Conservation (phyloP, 768 basidiomycete species). For the Cyathus striatus region DNA sequence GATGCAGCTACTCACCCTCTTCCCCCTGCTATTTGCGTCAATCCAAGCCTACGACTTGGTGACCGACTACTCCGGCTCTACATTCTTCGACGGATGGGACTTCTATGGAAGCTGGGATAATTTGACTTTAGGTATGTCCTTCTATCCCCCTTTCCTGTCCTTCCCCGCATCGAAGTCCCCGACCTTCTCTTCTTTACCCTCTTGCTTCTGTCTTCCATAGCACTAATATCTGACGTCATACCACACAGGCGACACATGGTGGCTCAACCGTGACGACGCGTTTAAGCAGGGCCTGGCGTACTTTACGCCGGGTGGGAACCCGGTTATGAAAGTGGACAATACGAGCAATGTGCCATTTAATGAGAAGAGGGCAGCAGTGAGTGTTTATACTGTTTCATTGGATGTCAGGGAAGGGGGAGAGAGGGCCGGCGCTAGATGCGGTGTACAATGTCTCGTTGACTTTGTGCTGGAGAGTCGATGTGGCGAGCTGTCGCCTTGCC, state of each 20-base stretch:
- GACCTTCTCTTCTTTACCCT: background rate
- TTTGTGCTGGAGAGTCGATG: no score
- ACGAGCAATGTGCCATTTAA: constrained; percentile 42
- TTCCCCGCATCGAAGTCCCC: no score
- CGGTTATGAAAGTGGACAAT: constrained; percentile 73
- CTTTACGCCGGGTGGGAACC: constrained; percentile 50
- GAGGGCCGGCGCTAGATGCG: no score
- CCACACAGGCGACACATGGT: constrained; percentile 44
- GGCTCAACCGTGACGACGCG: constrained; percentile 38
- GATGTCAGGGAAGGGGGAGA: no score
- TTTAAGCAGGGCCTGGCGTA: constrained; percentile 39
- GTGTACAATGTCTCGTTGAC: no score
- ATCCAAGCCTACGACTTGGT: constrained; percentile 31
- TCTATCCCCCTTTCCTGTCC: no score
- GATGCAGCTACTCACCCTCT: no score
- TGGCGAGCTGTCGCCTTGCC: no score
- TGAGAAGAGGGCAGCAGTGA: constrained; percentile 53
- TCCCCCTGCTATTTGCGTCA: no score
- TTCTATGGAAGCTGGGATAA: constrained; percentile 45
- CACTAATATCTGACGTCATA: background rate
- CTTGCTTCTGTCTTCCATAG: background rate
- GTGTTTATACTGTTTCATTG: no score
- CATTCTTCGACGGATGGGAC: constrained; percentile 47
- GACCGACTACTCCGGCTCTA: constrained; percentile 35
- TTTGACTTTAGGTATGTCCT: constrained; percentile 30